A percentile compares a stretch with the other conserved stretches of the same genome.
Conservation (phyloP, 306 rosid species). For the Cucumis hystrix region DNA sequence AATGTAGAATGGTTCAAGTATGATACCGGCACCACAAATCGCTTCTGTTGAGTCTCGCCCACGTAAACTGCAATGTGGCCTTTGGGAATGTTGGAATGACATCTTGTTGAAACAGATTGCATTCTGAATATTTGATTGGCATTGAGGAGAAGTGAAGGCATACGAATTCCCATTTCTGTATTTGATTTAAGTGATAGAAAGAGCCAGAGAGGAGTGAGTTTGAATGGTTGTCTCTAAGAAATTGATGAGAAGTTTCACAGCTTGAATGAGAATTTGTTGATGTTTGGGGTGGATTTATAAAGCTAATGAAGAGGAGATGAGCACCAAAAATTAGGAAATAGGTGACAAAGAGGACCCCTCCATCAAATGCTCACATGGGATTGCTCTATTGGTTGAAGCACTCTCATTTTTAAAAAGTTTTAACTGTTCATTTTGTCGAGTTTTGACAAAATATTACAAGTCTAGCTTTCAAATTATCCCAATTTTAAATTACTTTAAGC, state of each 20-base stretch:
- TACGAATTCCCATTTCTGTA: background rate
- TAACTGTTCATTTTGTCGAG: too few species aligned
- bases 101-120: background rate
- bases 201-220: background rate
- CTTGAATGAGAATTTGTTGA: background rate
- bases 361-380: slow-evolving; percentile 4
- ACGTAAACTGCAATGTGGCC: slow-evolving; percentile 39
- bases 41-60: slow-evolving; percentile 25
- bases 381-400: background rate
- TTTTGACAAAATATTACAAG: too few species aligned
- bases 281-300: background rate
- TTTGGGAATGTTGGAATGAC: slow-evolving; percentile 21
- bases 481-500: too few species aligned
- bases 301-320: background rate
- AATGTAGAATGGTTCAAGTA: slow-evolving; percentile 32
- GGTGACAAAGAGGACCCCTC: background rate
- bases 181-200: background rate
- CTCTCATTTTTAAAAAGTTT: background rate
- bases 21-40: slow-evolving; percentile 26
- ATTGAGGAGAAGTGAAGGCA: background rate
- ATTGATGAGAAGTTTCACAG: background rate
- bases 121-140: background rate
- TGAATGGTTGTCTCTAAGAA: background rate
- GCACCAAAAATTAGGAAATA: background rate
- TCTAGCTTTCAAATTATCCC: too few species aligned